A percentile compares a stretch with the other conserved stretches of the same genome.
These are phyloP conservation scores for Zygosaccharomyces lentus DNA, from an alignment of 805 yeast species.

Conservation along the genomic window DNA sequence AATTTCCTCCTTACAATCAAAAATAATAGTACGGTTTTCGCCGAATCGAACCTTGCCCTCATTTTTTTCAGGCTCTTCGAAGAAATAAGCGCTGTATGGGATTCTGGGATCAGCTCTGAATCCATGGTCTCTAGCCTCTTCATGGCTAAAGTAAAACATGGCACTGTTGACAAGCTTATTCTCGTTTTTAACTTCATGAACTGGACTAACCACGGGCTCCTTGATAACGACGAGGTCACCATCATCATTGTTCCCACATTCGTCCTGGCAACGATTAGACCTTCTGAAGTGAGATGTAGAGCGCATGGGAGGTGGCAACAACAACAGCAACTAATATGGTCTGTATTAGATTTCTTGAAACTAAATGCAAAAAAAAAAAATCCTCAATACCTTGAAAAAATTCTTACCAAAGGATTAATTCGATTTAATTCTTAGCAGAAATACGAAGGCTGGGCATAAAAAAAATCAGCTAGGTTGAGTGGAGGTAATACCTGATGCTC, in stretches of 20 bases:
- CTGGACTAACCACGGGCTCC: not conserved
- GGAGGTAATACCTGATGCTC: too few relatives aligned
- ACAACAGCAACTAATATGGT: too few relatives aligned
- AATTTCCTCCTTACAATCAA: constrained; percentile 2
- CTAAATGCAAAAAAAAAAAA: too few relatives aligned
- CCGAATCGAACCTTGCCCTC: constrained; percentile 8
- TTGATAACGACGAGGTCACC: not conserved
- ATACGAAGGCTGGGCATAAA: too few relatives aligned
- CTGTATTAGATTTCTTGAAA: too few relatives aligned
- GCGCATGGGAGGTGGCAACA: not conserved
- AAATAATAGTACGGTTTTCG: constrained; percentile 5
- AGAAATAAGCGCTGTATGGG: constrained; percentile 3
- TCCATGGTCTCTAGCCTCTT: constrained; percentile 3
- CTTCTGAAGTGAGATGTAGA: constrained; percentile 1
- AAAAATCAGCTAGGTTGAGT: too few relatives aligned
- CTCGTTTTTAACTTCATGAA: constrained; percentile 6
- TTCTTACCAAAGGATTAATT: too few relatives aligned
- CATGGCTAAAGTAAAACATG: constrained; percentile 1
- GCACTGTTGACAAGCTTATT: constrained; percentile 8
- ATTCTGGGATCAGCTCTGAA: constrained; percentile 1
- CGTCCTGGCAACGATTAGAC: not conserved
- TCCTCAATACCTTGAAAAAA: too few relatives aligned
- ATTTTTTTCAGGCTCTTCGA: constrained; percentile 3
- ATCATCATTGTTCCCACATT: not conserved
- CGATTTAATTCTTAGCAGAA: too few relatives aligned